A percentile compares a stretch with the other conserved stretches of the same genome.
Conservation (phyloP, 2,329 filamentous ascomycete genomes). For the Chrysosporium queenslandicum region DNA sequence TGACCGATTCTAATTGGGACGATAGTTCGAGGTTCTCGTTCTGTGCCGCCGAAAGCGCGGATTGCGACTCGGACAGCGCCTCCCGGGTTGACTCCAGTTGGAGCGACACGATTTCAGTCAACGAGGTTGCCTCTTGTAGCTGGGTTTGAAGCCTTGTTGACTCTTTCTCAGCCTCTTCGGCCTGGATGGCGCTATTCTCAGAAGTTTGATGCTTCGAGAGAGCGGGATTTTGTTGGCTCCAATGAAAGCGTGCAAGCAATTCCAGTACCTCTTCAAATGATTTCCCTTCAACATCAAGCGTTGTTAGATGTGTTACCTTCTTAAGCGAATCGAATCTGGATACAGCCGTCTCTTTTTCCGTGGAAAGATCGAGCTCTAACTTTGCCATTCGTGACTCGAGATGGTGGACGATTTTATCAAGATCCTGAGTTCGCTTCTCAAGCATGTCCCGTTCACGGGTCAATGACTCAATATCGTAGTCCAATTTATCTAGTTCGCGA, state of each 20-base stretch:
- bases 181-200: constrained; percentile 1
- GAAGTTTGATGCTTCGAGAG: constrained; percentile 6
- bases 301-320: constrained; percentile 29
- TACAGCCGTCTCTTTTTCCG: constrained; percentile 29
- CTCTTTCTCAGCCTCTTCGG: constrained; percentile 18
- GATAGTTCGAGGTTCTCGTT: constrained; percentile 32
- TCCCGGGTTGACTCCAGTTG: constrained; percentile 30
- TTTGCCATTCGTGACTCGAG: constrained; percentile 32
- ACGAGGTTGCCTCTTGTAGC: constrained; percentile 23
- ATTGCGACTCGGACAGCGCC: constrained; percentile 30
- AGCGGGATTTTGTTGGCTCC: background rate
- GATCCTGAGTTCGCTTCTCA: constrained; percentile 26
- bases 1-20: constrained; percentile 29
- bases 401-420: constrained; percentile 29
- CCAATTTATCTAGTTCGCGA: constrained; percentile 29
- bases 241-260: constrained; percentile 10
- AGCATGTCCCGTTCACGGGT: constrained; percentile 28
- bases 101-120: constrained; percentile 26
- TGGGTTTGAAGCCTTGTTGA: constrained; percentile 23
- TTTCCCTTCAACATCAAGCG: constrained; percentile 25
- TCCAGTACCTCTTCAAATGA: constrained; percentile 32
- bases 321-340: constrained; percentile 32
- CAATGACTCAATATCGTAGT: constrained; percentile 26
- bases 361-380: constrained; percentile 29
- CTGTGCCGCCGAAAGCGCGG: constrained; percentile 31